These are phyloP conservation scores for Leishmania lainsoni DNA, from an alignment of 208 protist species.

Conservation along the genomic window DNA sequence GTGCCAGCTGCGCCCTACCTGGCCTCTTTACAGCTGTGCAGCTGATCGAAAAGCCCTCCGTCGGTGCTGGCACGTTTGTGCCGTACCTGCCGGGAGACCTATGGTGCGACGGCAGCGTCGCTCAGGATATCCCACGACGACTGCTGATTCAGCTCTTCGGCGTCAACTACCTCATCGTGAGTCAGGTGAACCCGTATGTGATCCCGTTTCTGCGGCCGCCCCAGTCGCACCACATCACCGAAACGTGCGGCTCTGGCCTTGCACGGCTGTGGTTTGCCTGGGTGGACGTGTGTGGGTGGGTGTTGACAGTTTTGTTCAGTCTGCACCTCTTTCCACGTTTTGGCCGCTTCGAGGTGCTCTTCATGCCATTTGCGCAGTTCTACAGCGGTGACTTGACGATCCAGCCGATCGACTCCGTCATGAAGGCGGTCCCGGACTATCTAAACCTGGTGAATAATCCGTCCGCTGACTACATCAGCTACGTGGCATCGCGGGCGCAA, in stretches of 20 bases:
- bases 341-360: constrained; percentile 40
- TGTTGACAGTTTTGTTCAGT: constrained; percentile 49
- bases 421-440: constrained; percentile 62
- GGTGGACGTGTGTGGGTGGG: constrained; percentile 35
- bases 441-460: constrained; percentile 72
- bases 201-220: constrained; percentile 68
- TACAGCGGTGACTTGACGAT: constrained; percentile 78
- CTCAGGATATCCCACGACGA: constrained; percentile 62
- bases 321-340: constrained; percentile 43
- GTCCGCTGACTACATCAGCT: constrained; percentile 62
- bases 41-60: constrained; percentile 59
- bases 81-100: constrained; percentile 61
- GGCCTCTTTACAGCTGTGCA: constrained; percentile 73
- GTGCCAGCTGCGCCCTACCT: constrained; percentile 63
- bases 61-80: constrained; percentile 31
- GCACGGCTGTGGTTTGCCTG: constrained; percentile 33
- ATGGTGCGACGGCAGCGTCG: constrained; percentile 72
- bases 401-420: constrained; percentile 53
- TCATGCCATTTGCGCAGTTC: constrained; percentile 51
- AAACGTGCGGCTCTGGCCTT: constrained; percentile 24
- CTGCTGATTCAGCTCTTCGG: constrained; percentile 71
- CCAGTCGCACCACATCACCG: constrained; percentile 28
- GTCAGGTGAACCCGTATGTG: constrained; percentile 83
- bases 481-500: constrained; percentile 44
- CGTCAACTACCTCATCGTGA: constrained; percentile 81